Conservation (phyloP, 768 basidiomycete species). For the Rossbeevera mucosa region DNA sequence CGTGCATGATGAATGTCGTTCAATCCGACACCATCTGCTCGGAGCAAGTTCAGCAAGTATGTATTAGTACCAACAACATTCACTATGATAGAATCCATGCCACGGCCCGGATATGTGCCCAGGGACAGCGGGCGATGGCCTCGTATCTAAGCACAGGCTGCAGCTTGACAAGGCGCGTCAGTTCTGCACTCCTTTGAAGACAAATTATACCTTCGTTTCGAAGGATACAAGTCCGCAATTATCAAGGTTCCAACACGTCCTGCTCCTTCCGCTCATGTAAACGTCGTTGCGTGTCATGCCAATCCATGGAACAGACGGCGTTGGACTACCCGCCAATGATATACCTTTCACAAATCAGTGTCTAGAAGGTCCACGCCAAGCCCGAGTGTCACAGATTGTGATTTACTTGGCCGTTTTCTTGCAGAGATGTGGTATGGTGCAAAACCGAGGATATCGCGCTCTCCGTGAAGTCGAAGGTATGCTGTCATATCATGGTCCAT, state of each 20-base stretch:
- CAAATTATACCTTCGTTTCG: conserved; percentile 58
- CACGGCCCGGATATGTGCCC: background rate
- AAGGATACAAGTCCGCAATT: conserved; percentile 68
- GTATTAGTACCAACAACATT: conserved; percentile 13
- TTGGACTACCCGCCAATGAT: conserved; percentile 66
- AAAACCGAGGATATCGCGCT: conserved; percentile 49
- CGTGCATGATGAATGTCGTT: conserved; percentile 7
- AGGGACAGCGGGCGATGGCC: conserved; percentile 1
- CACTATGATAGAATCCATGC: background rate
- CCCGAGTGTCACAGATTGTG: conserved; percentile 54
- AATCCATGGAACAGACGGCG: conserved; percentile 43
- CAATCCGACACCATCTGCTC: conserved; percentile 4
- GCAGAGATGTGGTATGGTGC: conserved; percentile 51
- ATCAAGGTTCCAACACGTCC: conserved; percentile 45
- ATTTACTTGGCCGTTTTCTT: conserved; percentile 67
- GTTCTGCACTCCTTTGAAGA: conserved; percentile 52
- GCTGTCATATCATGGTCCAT: conserved; percentile 52
- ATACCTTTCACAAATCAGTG: conserved; percentile 47
- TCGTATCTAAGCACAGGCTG: background rate
- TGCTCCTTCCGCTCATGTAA: conserved; percentile 45
- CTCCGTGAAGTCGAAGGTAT: conserved; percentile 57
- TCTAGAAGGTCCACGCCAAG: conserved; percentile 62
- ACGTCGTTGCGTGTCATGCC: conserved; percentile 44
- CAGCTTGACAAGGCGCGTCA: conserved; percentile 35
- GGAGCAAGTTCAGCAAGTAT: conserved; percentile 5